A percentile compares a stretch with the other conserved stretches of the same genome.
These are phyloP conservation scores for Fremontodendron californicum DNA, from an alignment of 345 rosid species.

Conservation along the genomic window DNA sequence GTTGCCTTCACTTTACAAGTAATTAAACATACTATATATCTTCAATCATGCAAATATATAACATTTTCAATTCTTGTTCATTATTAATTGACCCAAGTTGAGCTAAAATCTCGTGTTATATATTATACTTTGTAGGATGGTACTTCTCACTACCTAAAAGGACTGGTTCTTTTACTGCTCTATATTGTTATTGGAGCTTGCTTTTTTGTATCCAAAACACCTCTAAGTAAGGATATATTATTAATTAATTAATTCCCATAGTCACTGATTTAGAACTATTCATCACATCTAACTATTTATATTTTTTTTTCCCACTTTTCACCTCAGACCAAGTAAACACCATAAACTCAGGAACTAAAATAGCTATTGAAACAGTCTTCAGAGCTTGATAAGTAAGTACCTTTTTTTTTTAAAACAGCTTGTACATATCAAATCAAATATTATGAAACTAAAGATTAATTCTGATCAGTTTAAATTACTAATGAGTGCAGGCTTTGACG, in stretches of 20 bases:
- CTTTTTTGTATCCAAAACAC: conserved; percentile 56
- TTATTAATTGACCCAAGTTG: not conserved
- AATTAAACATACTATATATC: not conserved
- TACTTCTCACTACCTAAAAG: conserved; percentile 90
- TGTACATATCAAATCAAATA: not conserved
- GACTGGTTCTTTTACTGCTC: conserved; percentile 59
- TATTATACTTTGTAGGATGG: conserved; percentile 57
- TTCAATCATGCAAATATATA: not conserved
- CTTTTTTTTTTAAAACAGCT: too few species aligned
- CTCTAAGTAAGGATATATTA: conserved; percentile 51
- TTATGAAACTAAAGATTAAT: not conserved
- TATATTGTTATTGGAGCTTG: conserved; percentile 75
- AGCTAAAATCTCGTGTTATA: not conserved
- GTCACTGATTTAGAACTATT: not conserved
- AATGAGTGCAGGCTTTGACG: not conserved
- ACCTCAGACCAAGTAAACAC: conserved; percentile 25
- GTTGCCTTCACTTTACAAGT: conserved; percentile 84
- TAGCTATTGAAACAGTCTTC: conserved; percentile 12
- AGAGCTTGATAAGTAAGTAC: conserved; percentile 21
- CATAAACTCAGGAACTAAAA: conserved; percentile 20
- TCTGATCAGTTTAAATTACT: not conserved
- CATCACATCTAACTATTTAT: not conserved
- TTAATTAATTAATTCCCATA: not conserved
- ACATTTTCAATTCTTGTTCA: not conserved
- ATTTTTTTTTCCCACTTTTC: not conserved